Evolutionary conservation across 495 filamentous ascomycete species (phyloP).

Genomic region (Xanthoparmelia taractica): DNA sequence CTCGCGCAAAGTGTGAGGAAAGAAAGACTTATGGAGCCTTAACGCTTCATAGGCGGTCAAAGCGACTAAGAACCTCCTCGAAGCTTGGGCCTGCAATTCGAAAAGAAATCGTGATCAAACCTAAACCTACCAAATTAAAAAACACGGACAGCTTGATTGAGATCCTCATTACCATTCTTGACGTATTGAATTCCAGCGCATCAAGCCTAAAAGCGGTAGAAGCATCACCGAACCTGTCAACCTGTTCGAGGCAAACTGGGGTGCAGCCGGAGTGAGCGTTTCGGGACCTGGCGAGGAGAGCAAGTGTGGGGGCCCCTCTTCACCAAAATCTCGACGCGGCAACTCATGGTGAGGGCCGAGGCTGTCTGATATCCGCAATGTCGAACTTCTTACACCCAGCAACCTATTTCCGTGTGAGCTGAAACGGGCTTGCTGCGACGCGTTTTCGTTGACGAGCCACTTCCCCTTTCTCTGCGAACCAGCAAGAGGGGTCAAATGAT

Average conservation of each 20-base stretch:
- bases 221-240: constrained; percentile 14
- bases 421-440: constrained; percentile 1
- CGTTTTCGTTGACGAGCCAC: neutral
- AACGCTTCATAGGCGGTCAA: constrained; percentile 25
- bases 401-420: neutral
- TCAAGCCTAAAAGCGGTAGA: constrained; percentile 15
- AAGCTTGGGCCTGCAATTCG: constrained; percentile 20
- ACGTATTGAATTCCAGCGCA: constrained; percentile 10
- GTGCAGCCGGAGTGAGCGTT: constrained; percentile 8
- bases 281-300: constrained; percentile 8
- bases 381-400: neutral
- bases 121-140: constrained; percentile 17
- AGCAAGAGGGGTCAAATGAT: neutral
- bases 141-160: constrained; percentile 12
- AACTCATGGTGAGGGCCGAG: neutral
- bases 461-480: too few species aligned
- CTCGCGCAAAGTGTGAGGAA: constrained; percentile 22
- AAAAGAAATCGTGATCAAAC: constrained; percentile 15
- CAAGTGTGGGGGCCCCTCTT: neutral
- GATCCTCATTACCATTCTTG: neutral
- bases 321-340: neutral
- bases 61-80: constrained; percentile 21
- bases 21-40: constrained; percentile 13
- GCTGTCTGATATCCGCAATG: constrained; percentile 1
- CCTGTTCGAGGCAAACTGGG: constrained; percentile 11